Evolutionary conservation across 306 rosid species (phyloP), one percentile per base, ranked within the genome.

Genomic region (Malus asiatica): DNA sequence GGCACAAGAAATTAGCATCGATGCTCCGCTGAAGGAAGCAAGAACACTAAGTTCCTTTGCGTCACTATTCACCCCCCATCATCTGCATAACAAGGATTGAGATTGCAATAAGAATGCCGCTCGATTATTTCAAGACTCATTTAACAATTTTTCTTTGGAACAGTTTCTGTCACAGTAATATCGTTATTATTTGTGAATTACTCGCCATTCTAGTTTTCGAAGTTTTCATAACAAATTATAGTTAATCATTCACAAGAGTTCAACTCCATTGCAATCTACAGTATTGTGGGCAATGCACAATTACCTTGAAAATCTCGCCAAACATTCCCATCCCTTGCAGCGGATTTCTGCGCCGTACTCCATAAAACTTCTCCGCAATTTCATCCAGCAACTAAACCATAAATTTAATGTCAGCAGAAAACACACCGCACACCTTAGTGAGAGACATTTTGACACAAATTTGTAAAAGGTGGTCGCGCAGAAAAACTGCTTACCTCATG

Each of bases 291-390:
- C 9, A 15, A 51, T 5, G 30, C 25, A 19, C 19, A 73, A 66
- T 42, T 69, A 92, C 99, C 99, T 90, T 96, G 77, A 92, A 89
- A 82, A 96, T 92, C 81, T 96, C 98, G 55, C 96, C 97, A 61
- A 96, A 89, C 93, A 96, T 85, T 27, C 99, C 99, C 93, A 96
- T 85, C 61, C 99, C 99, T 90, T 88, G 91, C 63, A 92, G 76
- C 3, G 99, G 97, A 78, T 89, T 92, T 84, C 84, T 90, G 68
- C 97, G 87, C 42, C 86, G 88, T 48, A 96, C 96, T 73, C 96
- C 96, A 63, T 83, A 96, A 82, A 92, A 92, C 80, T 82, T 96
- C 86, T 87, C 93, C 3, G 92, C 97, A 45, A 92, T 84, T 27
- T 90, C 96, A 77, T 96, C 99, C 38, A 90, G 89, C 90, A 96